Evolutionary conservation across 495 filamentous ascomycete species (phyloP).

Genomic region (Penicillium maclennaniae): DNA sequence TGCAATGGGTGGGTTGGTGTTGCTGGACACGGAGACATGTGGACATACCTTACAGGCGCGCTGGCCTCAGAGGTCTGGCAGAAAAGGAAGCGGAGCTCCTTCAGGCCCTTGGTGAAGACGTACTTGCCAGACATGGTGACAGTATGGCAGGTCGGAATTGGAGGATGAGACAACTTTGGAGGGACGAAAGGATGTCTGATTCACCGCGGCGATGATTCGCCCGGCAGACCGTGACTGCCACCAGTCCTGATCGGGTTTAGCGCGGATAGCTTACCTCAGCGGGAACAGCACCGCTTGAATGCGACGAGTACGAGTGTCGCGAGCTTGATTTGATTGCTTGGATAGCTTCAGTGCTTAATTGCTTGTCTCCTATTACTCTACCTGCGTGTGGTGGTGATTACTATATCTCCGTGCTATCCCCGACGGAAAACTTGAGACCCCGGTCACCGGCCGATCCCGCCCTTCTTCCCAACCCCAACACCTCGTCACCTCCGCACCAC

Average conservation of each 20-base stretch:
- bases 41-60: conserved; percentile 69
- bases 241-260: conserved; percentile 17
- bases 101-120: conserved; percentile 79
- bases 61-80: conserved; percentile 91
- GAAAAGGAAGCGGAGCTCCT: conserved; percentile 95
- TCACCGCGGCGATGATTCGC: conserved; percentile 27
- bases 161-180: conserved; percentile 5
- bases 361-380: not conserved
- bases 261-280: conserved; percentile 33
- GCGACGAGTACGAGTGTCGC: not conserved
- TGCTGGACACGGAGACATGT: not conserved
- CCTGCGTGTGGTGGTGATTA: conserved; percentile 7
- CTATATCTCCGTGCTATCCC: not conserved
- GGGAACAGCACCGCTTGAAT: conserved; percentile 21
- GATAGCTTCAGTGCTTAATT: not conserved
- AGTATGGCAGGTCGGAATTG: conserved; percentile 5
- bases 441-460: conserved; percentile 24
- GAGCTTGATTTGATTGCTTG: not conserved
- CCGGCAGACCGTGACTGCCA: conserved; percentile 14
- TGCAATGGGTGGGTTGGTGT: not conserved
- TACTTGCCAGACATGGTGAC: conserved; percentile 84
- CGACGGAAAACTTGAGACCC: conserved; percentile 23
- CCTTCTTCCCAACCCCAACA: conserved; percentile 18
- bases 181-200: conserved; percentile 19
- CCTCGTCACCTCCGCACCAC: conserved; percentile 15